phyloP scores from a whole-genome alignment of 2,329 filamentous ascomycete genomes.

The Hymenoscyphus linearis region DNA sequence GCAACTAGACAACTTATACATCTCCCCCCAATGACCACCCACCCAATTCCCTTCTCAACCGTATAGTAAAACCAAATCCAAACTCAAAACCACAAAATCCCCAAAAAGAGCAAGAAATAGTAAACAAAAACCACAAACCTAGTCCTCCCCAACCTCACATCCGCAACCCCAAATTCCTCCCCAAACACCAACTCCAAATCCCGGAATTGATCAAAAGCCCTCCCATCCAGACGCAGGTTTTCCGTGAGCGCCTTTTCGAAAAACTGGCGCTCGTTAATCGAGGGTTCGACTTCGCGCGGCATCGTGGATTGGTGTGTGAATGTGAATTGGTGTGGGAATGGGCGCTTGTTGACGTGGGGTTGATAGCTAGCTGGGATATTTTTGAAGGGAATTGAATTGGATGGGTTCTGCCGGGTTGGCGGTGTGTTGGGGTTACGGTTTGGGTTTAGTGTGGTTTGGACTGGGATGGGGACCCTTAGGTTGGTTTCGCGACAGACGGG shows the following conservation, averaged over 20 bases:
- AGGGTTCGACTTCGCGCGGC: conserved; percentile 90
- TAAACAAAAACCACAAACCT: conserved; percentile 47
- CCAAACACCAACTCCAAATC: conserved; percentile 75
- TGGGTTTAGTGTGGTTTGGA: neutral
- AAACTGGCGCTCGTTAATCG: conserved; percentile 82
- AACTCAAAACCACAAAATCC: no score
- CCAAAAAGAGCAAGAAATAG: neutral
- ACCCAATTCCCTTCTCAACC: no score
- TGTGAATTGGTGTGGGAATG: neutral
- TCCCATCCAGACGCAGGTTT: conserved; percentile 77
- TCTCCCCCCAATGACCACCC: no score
- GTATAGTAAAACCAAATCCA: no score
- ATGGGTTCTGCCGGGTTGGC: conserved; percentile 7
- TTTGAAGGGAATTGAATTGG: conserved; percentile 15
- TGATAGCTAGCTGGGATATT: conserved; percentile 1
- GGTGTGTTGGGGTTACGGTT: conserved; percentile 9
- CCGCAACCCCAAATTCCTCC: conserved; percentile 84
- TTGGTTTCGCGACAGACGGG: no score
- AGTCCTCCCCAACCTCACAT: conserved; percentile 85
- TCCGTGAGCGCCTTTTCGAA: conserved; percentile 77
- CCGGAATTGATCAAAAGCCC: conserved; percentile 74
- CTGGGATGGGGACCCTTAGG: no score
- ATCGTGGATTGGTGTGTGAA: conserved; percentile 41
- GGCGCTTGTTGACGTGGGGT: neutral
- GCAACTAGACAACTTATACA: no score